Evolutionary conservation across 2,329 filamentous ascomycete species (phyloP), one percentile per base, ranked within the genome.

Genomic region (Diplodia seriata): DNA sequence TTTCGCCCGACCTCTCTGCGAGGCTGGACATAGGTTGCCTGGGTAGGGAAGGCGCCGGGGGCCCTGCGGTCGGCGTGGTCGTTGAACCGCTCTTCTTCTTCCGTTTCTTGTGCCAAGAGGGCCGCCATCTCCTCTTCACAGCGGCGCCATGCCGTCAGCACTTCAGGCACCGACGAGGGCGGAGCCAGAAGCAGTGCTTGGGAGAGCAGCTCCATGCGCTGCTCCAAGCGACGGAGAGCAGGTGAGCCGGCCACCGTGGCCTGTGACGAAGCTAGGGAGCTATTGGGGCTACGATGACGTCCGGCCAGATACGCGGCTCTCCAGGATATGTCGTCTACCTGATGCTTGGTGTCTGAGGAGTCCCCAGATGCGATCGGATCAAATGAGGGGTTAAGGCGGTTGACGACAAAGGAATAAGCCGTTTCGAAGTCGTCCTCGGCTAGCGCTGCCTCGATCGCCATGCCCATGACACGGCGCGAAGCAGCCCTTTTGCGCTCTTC

Each of bases 351-450:
- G 8, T 26, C n/a, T 2, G 47, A 23, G 20, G 57, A 15, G n/a
- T 55, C 43, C 33, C 49, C 49, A 29, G 64, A 50, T 14, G 43
- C 53, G 9, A 23, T 57, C 18, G 64, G 40, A 33, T 68, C 43
- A 11, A 66, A 59, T n/a, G 51, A 59, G 47, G 68, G 40, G 15
- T 59, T 66, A 0, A 95, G 82, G 26, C 90, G 87, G 74, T 89
- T 93, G 56, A 92, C 86, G 1, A 94, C 89, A 74, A 92, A 94
- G 0, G 91, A 94, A 76, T 94, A 95, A 12, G 92, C 92, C 0
- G 92, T 95, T 75, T 96, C 92, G 70, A 95, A 95, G 75, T 89
- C 92, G 70, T 93, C 89, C 74, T 94, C 91, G 11, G 84, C 83
- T 1, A 95, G 83, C 14, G 92, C 91, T 15, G 90, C 89, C 75